Conservation (phyloP, 331 rosid species). For the Dryas integrifolia region DNA sequence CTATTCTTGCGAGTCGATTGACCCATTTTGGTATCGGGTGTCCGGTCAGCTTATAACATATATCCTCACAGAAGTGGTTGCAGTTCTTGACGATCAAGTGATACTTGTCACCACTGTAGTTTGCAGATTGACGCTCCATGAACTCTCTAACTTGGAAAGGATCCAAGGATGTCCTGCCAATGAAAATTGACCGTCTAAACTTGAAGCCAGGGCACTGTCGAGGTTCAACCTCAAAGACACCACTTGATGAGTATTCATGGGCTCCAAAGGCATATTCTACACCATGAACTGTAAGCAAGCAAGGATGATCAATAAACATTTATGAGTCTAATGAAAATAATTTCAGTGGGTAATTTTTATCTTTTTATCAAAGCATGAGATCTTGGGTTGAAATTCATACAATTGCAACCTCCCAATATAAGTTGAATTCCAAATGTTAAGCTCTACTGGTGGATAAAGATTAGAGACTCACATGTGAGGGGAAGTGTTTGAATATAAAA, state of each 20-base stretch:
- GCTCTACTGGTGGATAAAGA: not conserved
- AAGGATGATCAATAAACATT: conserved; percentile 24
- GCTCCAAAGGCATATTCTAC: conserved; percentile 98
- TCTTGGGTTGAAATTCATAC: not conserved
- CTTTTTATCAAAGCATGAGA: not conserved
- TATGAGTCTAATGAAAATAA: not conserved
- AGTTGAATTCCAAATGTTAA: not conserved
- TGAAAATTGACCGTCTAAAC: conserved; percentile 81
- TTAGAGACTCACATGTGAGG: not conserved
- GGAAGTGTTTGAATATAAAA: not conserved
- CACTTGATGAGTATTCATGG: conserved; percentile 87
- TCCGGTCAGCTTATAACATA: conserved; percentile 72
- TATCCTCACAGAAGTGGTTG: conserved; percentile 91
- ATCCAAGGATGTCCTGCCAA: conserved; percentile 88
- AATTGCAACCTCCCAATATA: not conserved
- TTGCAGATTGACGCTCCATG: conserved; percentile 75
- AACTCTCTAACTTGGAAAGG: conserved; percentile 84
- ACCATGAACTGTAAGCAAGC: conserved; percentile 64
- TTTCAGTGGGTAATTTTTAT: no score
- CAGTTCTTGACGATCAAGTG: conserved; percentile 89
- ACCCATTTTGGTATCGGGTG: conserved; percentile 91
- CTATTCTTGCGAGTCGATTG: conserved; percentile 90
- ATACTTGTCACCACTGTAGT: conserved; percentile 74
- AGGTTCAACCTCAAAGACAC: conserved; percentile 93
- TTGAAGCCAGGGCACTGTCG: conserved; percentile 92